Evolutionary conservation across 768 basidiomycete genomes (phyloP).

Genomic region (Chalciporus chontae): DNA sequence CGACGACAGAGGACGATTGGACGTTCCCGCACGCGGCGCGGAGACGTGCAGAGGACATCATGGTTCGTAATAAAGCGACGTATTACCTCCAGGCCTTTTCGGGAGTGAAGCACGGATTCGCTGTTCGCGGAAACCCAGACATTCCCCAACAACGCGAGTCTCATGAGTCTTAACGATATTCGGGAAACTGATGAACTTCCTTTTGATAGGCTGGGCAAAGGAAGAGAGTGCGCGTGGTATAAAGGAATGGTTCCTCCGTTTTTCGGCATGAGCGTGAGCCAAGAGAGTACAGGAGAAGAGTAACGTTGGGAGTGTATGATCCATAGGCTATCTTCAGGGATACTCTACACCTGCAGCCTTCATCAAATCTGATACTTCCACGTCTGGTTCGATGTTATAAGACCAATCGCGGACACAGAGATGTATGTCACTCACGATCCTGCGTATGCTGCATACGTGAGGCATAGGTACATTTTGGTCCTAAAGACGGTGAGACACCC

Average conservation of each 20-base stretch:
- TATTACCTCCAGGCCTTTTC: constrained; percentile 59
- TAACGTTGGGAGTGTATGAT: too few relatives aligned
- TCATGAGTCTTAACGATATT: background rate
- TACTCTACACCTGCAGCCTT: constrained; percentile 37
- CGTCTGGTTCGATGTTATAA: constrained; percentile 31
- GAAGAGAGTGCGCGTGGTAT: constrained; percentile 53
- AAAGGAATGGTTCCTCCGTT: constrained; percentile 47
- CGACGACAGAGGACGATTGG: constrained; percentile 42
- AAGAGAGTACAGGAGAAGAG: background rate
- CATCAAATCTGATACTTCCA: constrained; percentile 49
- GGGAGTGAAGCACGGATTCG: constrained; percentile 32
- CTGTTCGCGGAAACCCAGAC: constrained; percentile 21
- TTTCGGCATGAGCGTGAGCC: constrained; percentile 17
- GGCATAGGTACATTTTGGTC: constrained; percentile 44
- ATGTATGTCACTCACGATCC: constrained; percentile 40
- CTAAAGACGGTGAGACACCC: constrained; percentile 26
- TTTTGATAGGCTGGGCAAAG: constrained; percentile 49
- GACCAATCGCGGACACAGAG: background rate
- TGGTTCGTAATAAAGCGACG: constrained; percentile 42
- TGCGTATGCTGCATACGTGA: constrained; percentile 60
- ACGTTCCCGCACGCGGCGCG: constrained; percentile 51
- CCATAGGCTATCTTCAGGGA: constrained; percentile 15
- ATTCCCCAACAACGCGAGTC: constrained; percentile 17
- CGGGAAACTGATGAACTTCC: background rate
- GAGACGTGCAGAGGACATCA: constrained; percentile 52